A percentile compares a stretch with the other conserved stretches of the same genome.
Conservation (phyloP, 805 yeast genomes). For the Kazachstania viticola region DNA sequence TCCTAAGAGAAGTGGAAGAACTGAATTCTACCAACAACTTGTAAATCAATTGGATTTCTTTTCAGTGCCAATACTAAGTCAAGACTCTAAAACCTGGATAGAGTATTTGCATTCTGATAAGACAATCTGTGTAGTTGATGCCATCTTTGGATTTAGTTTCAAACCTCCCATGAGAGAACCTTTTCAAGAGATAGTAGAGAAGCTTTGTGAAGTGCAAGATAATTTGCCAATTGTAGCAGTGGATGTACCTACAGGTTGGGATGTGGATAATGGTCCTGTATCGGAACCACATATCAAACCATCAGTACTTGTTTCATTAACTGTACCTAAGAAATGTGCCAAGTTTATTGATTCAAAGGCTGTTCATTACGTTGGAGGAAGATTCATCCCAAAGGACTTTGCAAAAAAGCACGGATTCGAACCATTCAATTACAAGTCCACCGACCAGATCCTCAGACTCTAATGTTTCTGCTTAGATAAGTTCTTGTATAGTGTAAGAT, state of each 20-base stretch:
- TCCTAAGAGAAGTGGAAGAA: slow-evolving; percentile 53
- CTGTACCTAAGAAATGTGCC: slow-evolving; percentile 92
- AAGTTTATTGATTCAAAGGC: slow-evolving; percentile 32
- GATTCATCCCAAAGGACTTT: slow-evolving; percentile 58
- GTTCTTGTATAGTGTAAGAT: too few relatives aligned
- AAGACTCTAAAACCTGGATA: slow-evolving; percentile 25
- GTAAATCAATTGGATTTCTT: slow-evolving; percentile 56
- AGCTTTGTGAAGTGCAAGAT: slow-evolving; percentile 27
- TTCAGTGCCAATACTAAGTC: slow-evolving; percentile 43
- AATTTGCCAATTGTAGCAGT: slow-evolving; percentile 59
- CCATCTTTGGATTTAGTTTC: slow-evolving; percentile 89
- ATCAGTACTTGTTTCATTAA: slow-evolving; percentile 60
- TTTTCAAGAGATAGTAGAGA: slow-evolving; percentile 39
- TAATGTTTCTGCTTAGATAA: too few relatives aligned
- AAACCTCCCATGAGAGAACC: slow-evolving; percentile 80
- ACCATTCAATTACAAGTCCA: slow-evolving; percentile 46
- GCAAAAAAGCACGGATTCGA: slow-evolving; percentile 67
- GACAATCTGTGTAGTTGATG: slow-evolving; percentile 54
- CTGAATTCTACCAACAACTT: slow-evolving; percentile 46
- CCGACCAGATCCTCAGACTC: slow-evolving; percentile 42
- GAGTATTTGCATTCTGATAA: slow-evolving; percentile 21
- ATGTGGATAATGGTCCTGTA: slow-evolving; percentile 77
- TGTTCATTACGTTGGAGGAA: slow-evolving; percentile 77
- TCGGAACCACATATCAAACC: slow-evolving; percentile 41
- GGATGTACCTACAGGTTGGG: slow-evolving; percentile 96